Evolutionary conservation across 306 rosid genomes (phyloP).

Genomic region (Quercus parvula): DNA sequence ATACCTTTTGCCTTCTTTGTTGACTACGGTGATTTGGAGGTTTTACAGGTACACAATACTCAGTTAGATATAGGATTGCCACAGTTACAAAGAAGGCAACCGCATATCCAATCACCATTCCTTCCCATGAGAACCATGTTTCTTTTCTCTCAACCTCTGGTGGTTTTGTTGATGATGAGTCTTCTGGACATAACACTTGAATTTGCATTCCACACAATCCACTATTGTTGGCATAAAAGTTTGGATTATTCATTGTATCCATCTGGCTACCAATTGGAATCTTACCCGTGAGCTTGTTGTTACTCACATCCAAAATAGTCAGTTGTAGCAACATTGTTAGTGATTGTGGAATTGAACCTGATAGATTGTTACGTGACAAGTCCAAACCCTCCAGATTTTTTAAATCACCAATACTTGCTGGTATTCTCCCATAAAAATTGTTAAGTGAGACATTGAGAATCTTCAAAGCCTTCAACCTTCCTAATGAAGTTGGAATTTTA

Average conservation of each 20-base stretch:
- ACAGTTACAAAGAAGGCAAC: conserved; percentile 9
- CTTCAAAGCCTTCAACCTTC: conserved; percentile 24
- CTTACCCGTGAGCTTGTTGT: no score
- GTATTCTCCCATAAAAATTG: conserved; percentile 20
- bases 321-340: no score
- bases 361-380: no score
- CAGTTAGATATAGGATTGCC: background rate
- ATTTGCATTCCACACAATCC: conserved; percentile 32
- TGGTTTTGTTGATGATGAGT: background rate
- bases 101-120: conserved; percentile 12
- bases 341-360: background rate
- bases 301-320: no score
- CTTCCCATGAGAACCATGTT: no score
- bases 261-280: no score
- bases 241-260: no score
- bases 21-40: background rate
- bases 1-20: background rate
- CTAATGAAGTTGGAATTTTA: conserved; percentile 15
- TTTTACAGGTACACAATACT: background rate
- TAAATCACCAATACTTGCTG: conserved; percentile 11
- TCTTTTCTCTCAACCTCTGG: no score
- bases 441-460: conserved; percentile 28
- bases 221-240: conserved; percentile 11
- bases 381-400: no score
- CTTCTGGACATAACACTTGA: conserved; percentile 7